These are phyloP conservation scores for Boletus rubescentipes DNA, from an alignment of 768 basidiomycete genomes.

Conservation along the genomic window DNA sequence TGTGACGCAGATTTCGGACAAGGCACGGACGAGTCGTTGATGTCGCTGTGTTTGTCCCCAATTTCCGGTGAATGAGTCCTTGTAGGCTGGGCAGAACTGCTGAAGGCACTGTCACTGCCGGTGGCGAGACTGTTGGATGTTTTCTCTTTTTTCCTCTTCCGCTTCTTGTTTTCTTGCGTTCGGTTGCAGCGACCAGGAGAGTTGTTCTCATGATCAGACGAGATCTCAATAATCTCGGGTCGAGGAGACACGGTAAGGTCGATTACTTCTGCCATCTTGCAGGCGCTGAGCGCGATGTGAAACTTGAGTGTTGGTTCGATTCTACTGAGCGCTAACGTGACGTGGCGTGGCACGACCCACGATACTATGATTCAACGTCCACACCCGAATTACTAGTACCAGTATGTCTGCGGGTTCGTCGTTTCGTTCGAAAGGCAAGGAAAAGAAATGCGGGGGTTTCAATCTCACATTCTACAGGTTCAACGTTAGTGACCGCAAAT, in stretches of 20 bases:
- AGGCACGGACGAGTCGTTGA: conserved; percentile 10
- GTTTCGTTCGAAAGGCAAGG: not conserved
- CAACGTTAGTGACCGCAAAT: too few species aligned
- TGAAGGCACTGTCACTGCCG: conserved; percentile 9
- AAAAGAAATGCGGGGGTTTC: too few species aligned
- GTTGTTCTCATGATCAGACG: conserved; percentile 23
- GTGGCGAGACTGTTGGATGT: conserved; percentile 17
- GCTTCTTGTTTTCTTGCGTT: conserved; percentile 20
- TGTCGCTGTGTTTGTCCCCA: conserved; percentile 2
- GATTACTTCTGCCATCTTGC: conserved; percentile 32
- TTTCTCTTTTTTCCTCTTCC: conserved; percentile 30
- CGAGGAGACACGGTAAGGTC: conserved; percentile 34
- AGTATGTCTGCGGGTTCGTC: not conserved
- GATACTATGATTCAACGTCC: too few species aligned
- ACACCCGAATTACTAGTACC: too few species aligned
- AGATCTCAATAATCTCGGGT: conserved; percentile 31
- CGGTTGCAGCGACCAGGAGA: conserved; percentile 2
- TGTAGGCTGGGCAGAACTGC: conserved; percentile 19
- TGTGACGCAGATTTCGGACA: conserved; percentile 42
- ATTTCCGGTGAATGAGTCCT: conserved; percentile 19
- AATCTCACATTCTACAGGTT: too few species aligned
- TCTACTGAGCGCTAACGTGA: too few species aligned
- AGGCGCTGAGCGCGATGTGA: not conserved
- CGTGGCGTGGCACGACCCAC: too few species aligned
- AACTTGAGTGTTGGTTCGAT: not conserved